A percentile compares a stretch with the other conserved stretches of the same genome.
These are phyloP conservation scores for Cucurbitaria berberidis DNA, from an alignment of 2,329 filamentous ascomycete species.

Conservation along the genomic window DNA sequence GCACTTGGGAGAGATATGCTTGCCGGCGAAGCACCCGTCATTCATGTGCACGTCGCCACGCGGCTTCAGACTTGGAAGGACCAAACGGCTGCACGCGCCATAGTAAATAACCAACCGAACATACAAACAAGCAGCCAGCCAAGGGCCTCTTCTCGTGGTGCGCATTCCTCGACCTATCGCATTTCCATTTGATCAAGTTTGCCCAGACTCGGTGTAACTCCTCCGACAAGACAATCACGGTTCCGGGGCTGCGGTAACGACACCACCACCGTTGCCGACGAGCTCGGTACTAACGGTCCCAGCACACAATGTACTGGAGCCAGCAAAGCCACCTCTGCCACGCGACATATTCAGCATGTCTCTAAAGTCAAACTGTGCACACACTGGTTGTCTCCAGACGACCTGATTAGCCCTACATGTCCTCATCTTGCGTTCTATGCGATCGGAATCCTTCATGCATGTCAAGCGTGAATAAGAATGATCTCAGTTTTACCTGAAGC, in stretches of 20 bases:
- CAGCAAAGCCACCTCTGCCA: constrained; percentile 17
- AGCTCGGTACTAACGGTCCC: constrained; percentile 15
- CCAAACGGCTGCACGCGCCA: background rate
- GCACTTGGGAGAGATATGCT: constrained; percentile 9
- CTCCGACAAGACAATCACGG: constrained; percentile 13
- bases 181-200: constrained; percentile 1
- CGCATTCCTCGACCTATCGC: constrained; percentile 18
- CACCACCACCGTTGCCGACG: constrained; percentile 8
- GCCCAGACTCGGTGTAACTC: constrained; percentile 25
- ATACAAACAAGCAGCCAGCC: constrained; percentile 11
- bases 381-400: background rate
- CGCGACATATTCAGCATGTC: constrained; percentile 10
- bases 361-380: background rate
- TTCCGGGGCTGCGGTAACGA: constrained; percentile 25
- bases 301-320: constrained; percentile 17
- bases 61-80: constrained; percentile 13
- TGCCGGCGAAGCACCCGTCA: constrained; percentile 5
- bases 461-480: constrained; percentile 6
- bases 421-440: background rate
- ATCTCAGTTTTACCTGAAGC: background rate
- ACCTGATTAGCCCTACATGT: background rate
- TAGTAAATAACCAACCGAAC: background rate
- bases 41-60: constrained; percentile 11
- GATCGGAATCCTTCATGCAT: background rate
- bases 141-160: constrained; percentile 10